Evolutionary conservation across 768 basidiomycete species (phyloP).

Genomic region (Suillus occidentalis): DNA sequence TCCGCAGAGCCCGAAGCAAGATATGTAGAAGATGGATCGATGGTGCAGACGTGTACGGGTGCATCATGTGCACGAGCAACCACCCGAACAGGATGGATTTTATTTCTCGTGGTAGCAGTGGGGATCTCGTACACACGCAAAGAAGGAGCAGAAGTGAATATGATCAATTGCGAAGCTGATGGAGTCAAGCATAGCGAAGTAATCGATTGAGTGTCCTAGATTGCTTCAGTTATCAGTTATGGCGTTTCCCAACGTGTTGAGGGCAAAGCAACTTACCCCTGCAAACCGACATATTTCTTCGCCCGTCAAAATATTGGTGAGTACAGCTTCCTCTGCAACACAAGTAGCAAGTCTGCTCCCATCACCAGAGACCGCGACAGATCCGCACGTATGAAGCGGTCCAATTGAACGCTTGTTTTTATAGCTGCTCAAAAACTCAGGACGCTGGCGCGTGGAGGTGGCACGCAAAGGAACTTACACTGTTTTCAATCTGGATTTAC

Average conservation of each 20-base stretch:
- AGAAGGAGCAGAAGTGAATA: conserved; percentile 79
- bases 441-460: neutral
- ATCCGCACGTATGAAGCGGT: conserved; percentile 88
- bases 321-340: conserved; percentile 79
- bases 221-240: conserved; percentile 6
- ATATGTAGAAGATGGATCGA: conserved; percentile 85
- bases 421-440: conserved; percentile 48
- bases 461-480: neutral
- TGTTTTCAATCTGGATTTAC: conserved; percentile 5
- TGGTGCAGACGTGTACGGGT: conserved; percentile 85
- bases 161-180: conserved; percentile 68
- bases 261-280: conserved; percentile 57
- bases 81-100: conserved; percentile 69
- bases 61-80: conserved; percentile 88
- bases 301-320: conserved; percentile 80
- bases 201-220: conserved; percentile 81
- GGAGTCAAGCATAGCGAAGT: conserved; percentile 83
- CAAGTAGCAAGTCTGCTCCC: conserved; percentile 82
- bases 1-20: conserved; percentile 96
- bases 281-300: conserved; percentile 76
- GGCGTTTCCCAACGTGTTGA: conserved; percentile 5
- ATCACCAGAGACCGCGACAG: conserved; percentile 76
- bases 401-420: conserved; percentile 71
- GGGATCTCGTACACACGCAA: conserved; percentile 87
- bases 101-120: conserved; percentile 40